Base-by-base conservation (phyloP, 2,329 filamentous ascomycete genomes). In the Curvularia verruculosa region DNA sequence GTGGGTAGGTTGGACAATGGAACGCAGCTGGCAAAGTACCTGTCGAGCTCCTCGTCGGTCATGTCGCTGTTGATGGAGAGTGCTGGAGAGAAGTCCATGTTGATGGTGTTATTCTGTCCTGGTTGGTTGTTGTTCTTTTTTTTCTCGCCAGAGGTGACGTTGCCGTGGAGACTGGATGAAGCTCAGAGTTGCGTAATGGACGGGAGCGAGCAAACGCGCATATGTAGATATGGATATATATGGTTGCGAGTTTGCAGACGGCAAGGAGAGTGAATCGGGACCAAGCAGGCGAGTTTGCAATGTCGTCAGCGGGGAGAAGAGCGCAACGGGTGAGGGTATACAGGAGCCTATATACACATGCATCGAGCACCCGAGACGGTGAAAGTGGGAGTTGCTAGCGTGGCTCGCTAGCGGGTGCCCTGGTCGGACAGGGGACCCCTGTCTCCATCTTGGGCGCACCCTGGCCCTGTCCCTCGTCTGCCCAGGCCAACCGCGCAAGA, bases 1-100 rank as follows among this genome's bases (percentile, higher is more conserved):
- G 76, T 78, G 6, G 76, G 76, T 21, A 78, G 65, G 61, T 73
- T 76, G 29, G 75, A 77, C 39, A 77, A 65, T 45, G 75, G 75
- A 24, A 74, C 71, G 44, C 73, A 78, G 52, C 60, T 72, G 39
- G 72, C 75, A 60, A 78, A 75, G 64, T 77, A 78, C 54, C 60
- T 61, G 45, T 78, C 76, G 61, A 77, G 54, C 56, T 77, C 74
- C 52, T 76, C 75, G 54, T 75, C 71, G 44, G 73, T 74, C 63
- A 75, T 67, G 62, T 75, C 68, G 66, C 67, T 63, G 58, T 60
- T 64, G 34, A 64, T 46, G 4, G 68, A 70, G 31, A 67, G 56
- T 13, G 70, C 68, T 18, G 70, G 70, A 1, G 70, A 72, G 43
- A 63, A 65, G 23, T 71, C 64, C 69, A 71, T 73, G 49, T 5